phyloP scores from a whole-genome alignment of 2,329 filamentous ascomycete genomes.

The Fusarium guadeloupense region DNA sequence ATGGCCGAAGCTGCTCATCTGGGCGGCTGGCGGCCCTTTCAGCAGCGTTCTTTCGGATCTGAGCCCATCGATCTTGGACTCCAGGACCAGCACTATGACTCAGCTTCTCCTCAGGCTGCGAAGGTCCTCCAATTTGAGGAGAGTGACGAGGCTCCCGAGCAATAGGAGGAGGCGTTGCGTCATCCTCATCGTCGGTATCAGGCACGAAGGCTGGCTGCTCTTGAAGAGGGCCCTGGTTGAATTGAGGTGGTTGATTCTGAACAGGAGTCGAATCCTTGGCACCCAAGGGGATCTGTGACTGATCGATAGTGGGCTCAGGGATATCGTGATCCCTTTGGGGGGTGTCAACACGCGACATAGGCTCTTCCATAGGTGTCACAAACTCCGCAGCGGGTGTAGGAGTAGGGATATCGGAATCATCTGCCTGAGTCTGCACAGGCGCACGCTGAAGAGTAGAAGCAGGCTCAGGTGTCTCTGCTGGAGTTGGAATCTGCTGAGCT shows the following conservation, averaged over 20 bases:
- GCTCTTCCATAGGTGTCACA: constrained; percentile 39
- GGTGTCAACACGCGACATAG: constrained; percentile 26
- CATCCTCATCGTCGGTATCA: constrained; percentile 60
- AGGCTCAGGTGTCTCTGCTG: constrained; percentile 42
- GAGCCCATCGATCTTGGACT: constrained; percentile 85
- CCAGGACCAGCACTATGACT: constrained; percentile 48
- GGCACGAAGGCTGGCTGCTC: constrained; percentile 89
- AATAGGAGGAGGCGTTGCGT: constrained; percentile 63
- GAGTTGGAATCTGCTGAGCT: constrained; percentile 18
- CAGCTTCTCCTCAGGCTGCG: constrained; percentile 47
- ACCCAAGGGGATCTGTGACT: constrained; percentile 28
- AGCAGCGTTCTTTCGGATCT: constrained; percentile 94
- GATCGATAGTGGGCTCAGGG: constrained; percentile 34
- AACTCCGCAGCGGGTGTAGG: constrained; percentile 35
- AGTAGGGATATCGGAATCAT: constrained; percentile 26
- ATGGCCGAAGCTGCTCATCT: constrained; percentile 70
- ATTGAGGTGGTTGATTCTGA: constrained; percentile 61
- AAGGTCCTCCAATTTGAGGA: constrained; percentile 40
- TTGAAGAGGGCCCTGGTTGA: constrained; percentile 87
- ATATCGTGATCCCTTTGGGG: constrained; percentile 36
- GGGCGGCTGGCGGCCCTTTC: constrained; percentile 75
- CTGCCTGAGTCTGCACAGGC: constrained; percentile 4
- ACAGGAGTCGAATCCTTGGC: constrained; percentile 23
- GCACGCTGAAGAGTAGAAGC: constrained; percentile 28
- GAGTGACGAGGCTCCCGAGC: constrained; percentile 51